Evolutionary conservation across 352 stramenopile genomes (phyloP), one percentile per base, ranked within the genome.

Genomic region (Globisporangium perplexum): DNA sequence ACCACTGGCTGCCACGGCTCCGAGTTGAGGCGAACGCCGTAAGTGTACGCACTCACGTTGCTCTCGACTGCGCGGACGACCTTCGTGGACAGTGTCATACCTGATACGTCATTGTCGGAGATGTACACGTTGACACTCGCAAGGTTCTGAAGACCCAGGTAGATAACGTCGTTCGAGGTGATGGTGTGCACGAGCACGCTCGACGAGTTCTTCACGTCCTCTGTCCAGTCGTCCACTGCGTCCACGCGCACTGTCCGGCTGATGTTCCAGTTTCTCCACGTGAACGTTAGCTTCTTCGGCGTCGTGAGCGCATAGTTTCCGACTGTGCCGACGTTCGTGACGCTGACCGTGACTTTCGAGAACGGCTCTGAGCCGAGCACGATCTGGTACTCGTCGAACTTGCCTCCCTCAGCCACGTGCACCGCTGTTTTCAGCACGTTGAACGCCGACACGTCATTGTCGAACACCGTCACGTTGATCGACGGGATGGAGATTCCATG

Each of bases 211-310:
- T 68, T 24, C 0, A 49, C 30, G 22, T 89, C 78, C 54, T 87
- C 54, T 0, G 78, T 89, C 24, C 39, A 59, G 52, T 92, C 81
- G 43, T 92, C 75, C 7, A 90, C 62, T 0, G 81, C 77, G 11
- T 66, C 24, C 8, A 92, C 77, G 0, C 47, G 65, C 0, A 92
- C 69, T 0, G 56, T 70, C 43, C 90, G 81, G 0, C 55, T 58
- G 0, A 83, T 18, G 42, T 88, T 90, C 81, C 81, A 92, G 47
- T 88, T 65, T 3, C 62, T 59, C 81, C 78, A 90, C 39, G 78
- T 82, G 58, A 90, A 92, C 23, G 71, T 30, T 4, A 92, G 45
- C 15, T 63, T 59, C 1, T 52, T 55, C 4, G 77, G 72, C 2
- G 45, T 65, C 0, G 66, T 15, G 0, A 72, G 55, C 3, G 68